Evolutionary conservation across 768 basidiomycete species (phyloP).

Genomic region (Tulasnella sp.): DNA sequence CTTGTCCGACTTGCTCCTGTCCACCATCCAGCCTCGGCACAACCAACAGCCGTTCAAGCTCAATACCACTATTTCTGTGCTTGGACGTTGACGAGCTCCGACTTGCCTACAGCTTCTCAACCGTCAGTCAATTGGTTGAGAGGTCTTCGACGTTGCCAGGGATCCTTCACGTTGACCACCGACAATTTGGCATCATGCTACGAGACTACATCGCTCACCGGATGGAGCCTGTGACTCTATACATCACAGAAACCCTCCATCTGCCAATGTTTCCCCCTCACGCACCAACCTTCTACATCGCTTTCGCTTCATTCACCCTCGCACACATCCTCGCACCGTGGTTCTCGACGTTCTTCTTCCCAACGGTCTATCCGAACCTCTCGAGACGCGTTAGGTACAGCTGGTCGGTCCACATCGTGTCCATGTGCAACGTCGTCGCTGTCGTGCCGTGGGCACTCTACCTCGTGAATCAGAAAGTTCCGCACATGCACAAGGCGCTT

Average conservation of each 20-base stretch:
- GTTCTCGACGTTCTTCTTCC: slow-evolving; percentile 37
- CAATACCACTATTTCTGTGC: too few relatives aligned
- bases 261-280: slow-evolving; percentile 44
- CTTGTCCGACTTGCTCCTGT: too few relatives aligned
- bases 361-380: slow-evolving; percentile 34
- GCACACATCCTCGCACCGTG: slow-evolving; percentile 49
- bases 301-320: slow-evolving; percentile 45
- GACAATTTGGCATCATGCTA: background rate
- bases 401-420: slow-evolving; percentile 44
- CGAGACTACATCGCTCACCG: background rate
- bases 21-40: too few relatives aligned
- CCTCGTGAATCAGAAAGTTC: slow-evolving; percentile 34
- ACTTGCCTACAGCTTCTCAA: background rate
- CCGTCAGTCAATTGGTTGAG: background rate
- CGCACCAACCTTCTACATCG: slow-evolving; percentile 40
- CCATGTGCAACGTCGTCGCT: slow-evolving; percentile 57
- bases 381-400: background rate
- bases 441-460: slow-evolving; percentile 48
- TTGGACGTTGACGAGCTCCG: too few relatives aligned
- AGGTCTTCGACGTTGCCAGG: background rate
- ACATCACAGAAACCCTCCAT: slow-evolving; percentile 29
- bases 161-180: background rate
- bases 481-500: slow-evolving; percentile 54
- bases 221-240: background rate
- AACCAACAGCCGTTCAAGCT: too few relatives aligned